Base-by-base conservation (phyloP, 179 eudicot species). In the Corrigiola litoralis region DNA sequence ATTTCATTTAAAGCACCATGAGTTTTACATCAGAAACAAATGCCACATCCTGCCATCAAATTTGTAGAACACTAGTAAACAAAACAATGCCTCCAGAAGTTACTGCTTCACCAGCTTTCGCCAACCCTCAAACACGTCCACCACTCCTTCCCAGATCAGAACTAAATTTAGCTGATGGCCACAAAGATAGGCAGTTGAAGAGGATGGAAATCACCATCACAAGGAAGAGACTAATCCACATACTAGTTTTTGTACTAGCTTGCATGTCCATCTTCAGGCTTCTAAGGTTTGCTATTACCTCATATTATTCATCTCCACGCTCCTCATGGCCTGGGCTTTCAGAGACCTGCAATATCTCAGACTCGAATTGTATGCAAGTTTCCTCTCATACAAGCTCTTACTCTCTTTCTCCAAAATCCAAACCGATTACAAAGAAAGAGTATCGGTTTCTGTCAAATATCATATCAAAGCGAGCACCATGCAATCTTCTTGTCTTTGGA, bases 401-500 rank as follows among this genome's bases (percentile, higher is more conserved):
- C 12, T 57, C 58, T 0, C 9, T 66, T 44, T 52, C 72, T 14
- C 28, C 20, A 44, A 41, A 53, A 21, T 55, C 20, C 12, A 67
- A 56, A n/a, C 61, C 45, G 25, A 68, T 80, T 13, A 85, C 89
- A 2, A 70, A 76, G 41, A 90, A 87, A 71, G 99, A 94, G 54
- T 60, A 37, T 21, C 69, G 40, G 42, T 84, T 94, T 57, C 72
- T 94, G 24, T 68, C 80, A 11, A 66, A 69, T 31, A 66, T 90
- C 23, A 56, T 94, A 70, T 72, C 86, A 20, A 55, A 48, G 14
- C 83, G 46, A 73, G 69, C 83, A 42, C 99, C 99, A 11, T 94
- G 97, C 81, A 87, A 84, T 66, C 75, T 94, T 58, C 96, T 92
- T 6, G 61, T 94, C 51, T 94, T 94, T 48, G 99, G 99, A 58